Evolutionary conservation across 108 stramenopile genomes (phyloP), one percentile per base, ranked within the genome.

Genomic region (Cyclotella choctawhatcheeana): DNA sequence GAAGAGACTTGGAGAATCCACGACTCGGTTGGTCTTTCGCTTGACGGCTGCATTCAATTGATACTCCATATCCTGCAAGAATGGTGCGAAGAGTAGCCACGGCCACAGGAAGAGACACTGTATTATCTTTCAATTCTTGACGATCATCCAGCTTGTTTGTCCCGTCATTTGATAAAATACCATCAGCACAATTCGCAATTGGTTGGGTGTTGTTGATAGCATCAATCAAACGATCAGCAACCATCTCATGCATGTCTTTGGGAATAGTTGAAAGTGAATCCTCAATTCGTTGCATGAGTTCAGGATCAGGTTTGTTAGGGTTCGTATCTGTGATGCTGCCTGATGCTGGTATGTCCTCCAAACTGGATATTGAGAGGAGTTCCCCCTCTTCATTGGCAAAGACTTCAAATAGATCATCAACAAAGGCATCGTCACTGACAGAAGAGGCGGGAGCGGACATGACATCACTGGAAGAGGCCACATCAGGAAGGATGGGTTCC

Each of bases 81-180:
- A 93, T 68, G 16, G 93, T 89, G 0, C 87, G 88, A 63, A 93
- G 74, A 0, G 89, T 93, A 25, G 93, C 93, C 45, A 90, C 88
- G 31, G 93, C 93, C 45, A 90, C 44, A 20, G 88, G 88, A 47
- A 89, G 75, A 20, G 84, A 61, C 31, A 74, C 68, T 3, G 64
- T 32, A 55, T 55, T 30, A 8, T 8, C 18, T 30, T 55, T 26
- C 25, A 16, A 5, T 58, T 37, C 53, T 17, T 47, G 35, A n/a
- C 58, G 44, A 27, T 47, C 7, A 37, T 64, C 44, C 18, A 62
- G 14, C 29, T 30, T 52, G 60, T 34, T 67, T 27, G 35, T 22
- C n/a, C 34, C 34, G 29, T 30, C 29, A 16, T 29, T 40, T 30
- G 53, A 43, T n/a, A 48, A 67, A 37, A 31, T 71, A 70, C 5